Percentiles rank a stretch among this genome's conserved stretches.
phyloP scores from a whole-genome alignment of 225 moss, liverwort and hornwort genomes.

The Polytrichum commune region DNA sequence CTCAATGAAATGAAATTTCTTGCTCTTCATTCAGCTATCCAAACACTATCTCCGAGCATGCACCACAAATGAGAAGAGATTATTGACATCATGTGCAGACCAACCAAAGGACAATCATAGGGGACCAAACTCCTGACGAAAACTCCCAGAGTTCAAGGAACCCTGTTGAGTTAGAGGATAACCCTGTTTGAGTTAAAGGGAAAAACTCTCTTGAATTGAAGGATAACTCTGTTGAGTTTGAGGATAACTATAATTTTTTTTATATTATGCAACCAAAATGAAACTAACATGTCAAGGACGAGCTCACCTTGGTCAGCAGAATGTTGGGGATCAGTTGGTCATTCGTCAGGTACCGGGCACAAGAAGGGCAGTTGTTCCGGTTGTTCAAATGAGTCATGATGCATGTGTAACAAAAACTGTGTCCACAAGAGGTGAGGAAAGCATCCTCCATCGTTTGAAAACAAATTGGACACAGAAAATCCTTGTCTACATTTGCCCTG shows the following conservation, averaged over 20 bases:
- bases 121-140: no score
- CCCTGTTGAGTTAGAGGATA: no score
- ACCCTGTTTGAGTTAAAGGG: not conserved
- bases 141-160: not conserved
- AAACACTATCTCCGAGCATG: no score
- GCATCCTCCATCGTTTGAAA: conserved; percentile 91
- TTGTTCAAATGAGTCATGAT: conserved; percentile 83
- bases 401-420: conserved; percentile 90
- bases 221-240: not conserved
- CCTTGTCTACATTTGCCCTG: conserved; percentile 60
- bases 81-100: no score
- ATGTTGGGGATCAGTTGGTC: conserved; percentile 85
- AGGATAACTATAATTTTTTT: no score
- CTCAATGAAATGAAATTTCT: no score
- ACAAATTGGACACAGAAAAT: conserved; percentile 92
- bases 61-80: no score
- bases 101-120: no score
- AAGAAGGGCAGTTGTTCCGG: conserved; percentile 79
- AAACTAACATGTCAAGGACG: no score
- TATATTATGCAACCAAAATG: no score
- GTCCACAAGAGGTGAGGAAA: conserved; percentile 84
- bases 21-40: no score
- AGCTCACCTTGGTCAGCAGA: conserved; percentile 75
- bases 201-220: not conserved
- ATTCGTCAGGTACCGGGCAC: conserved; percentile 67